phyloP scores from a whole-genome alignment of 352 stramenopile species.

The Pythium rhizo-oryzae region DNA sequence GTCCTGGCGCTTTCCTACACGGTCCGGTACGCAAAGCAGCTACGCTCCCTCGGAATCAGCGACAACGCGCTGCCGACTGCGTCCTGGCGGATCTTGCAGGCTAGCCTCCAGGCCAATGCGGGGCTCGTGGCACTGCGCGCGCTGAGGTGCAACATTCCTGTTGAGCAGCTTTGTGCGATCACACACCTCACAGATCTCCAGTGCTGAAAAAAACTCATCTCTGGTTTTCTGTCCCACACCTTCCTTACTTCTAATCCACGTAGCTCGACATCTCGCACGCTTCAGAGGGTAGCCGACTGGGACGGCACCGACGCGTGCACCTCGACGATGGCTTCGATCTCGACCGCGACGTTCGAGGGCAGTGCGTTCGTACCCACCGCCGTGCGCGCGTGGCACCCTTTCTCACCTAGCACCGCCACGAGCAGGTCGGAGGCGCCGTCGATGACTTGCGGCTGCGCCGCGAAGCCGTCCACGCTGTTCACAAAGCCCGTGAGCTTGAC shows the following conservation, averaged over 20 bases:
- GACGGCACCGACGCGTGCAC: conserved; percentile 44
- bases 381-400: conserved; percentile 79
- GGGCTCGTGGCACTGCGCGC: conserved; percentile 47
- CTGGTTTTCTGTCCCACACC: no score
- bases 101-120: conserved; percentile 36
- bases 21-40: conserved; percentile 47
- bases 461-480: conserved; percentile 88
- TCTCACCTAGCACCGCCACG: conserved; percentile 77
- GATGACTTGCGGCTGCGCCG: conserved; percentile 86
- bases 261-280: no score
- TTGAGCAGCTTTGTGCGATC: conserved; percentile 7
- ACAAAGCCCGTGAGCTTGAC: conserved; percentile 96
- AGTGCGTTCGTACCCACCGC: conserved; percentile 94
- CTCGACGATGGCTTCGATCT: conserved; percentile 96
- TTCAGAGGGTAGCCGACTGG: no score
- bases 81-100: conserved; percentile 23
- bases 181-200: conserved; percentile 2
- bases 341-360: conserved; percentile 92
- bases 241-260: no score
- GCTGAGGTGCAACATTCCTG: conserved; percentile 30
- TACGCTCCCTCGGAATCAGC: conserved; percentile 50
- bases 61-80: conserved; percentile 38
- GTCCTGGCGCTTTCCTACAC: conserved; percentile 58
- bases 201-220: no score
- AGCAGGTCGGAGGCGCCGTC: conserved; percentile 92